phyloP scores from a whole-genome alignment of 306 rosid species.

The Oxytropis ochrocephala region DNA sequence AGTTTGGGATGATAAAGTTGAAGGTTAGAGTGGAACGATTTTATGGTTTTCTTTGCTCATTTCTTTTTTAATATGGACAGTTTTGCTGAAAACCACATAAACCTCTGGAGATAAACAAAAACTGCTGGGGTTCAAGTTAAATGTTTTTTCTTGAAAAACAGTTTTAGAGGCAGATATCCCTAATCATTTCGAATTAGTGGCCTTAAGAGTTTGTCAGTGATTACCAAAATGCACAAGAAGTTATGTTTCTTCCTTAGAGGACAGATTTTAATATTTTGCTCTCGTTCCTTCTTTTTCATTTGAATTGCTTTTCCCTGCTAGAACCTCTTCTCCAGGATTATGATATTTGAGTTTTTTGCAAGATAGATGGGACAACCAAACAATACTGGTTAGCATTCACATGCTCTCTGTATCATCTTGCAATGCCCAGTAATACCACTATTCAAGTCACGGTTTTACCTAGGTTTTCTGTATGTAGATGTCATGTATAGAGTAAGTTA shows the following conservation, averaged over 20 bases:
- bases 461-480: neutral
- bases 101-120: neutral
- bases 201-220: neutral
- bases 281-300: neutral
- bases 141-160: neutral
- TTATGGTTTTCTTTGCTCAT: neutral
- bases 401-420: neutral
- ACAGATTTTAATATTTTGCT: neutral
- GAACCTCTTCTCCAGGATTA: neutral
- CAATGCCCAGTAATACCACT: neutral
- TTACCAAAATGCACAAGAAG: neutral
- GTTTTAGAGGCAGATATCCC: neutral
- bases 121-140: neutral
- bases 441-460: neutral
- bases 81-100: neutral
- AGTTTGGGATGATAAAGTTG: neutral
- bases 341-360: neutral
- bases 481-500: neutral
- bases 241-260: slow-evolving; percentile 1
- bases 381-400: neutral
- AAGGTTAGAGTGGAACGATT: neutral
- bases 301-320: neutral
- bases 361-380: neutral
- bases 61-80: neutral
- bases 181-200: neutral